These are phyloP conservation scores for Heterobasidion occidentale DNA, from an alignment of 1,284 basidiomycete species.

Conservation along the genomic window DNA sequence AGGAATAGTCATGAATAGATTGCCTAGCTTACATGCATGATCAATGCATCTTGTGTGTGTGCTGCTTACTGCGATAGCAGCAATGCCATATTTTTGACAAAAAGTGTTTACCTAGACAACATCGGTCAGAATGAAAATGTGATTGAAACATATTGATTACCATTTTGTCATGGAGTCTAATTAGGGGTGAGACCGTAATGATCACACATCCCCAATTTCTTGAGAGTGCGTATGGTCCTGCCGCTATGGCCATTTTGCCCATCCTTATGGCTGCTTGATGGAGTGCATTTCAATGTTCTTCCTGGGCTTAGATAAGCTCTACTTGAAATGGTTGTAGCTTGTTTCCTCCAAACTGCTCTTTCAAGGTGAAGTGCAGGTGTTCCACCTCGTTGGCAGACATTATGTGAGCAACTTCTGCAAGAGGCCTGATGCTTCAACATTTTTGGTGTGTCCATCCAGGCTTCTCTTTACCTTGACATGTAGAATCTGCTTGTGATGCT, in stretches of 20 bases:
- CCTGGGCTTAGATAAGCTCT: conserved; percentile 5
- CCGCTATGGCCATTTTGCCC: conserved; percentile 13
- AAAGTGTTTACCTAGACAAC: conserved; percentile 19
- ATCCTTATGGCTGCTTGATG: conserved; percentile 11
- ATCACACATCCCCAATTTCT: conserved; percentile 19
- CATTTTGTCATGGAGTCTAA: conserved; percentile 30
- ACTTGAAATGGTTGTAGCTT: conserved; percentile 16
- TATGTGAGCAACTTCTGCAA: too few species aligned
- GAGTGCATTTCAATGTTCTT: conserved; percentile 9
- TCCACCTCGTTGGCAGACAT: too few species aligned
- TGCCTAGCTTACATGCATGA: conserved; percentile 15
- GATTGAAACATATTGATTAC: too few species aligned
- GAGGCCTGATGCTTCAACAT: too few species aligned
- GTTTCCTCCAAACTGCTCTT: conserved; percentile 3
- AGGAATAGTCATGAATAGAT: too few species aligned
- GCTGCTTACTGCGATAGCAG: conserved; percentile 26
- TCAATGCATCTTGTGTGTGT: conserved; percentile 9
- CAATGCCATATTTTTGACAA: conserved; percentile 17
- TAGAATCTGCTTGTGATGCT: too few species aligned
- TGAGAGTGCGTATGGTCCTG: conserved; percentile 6
- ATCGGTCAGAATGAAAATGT: not conserved
- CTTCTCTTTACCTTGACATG: too few species aligned
- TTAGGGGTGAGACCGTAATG: conserved; percentile 26
- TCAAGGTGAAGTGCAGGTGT: too few species aligned
- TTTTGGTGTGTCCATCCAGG: too few species aligned